Base-by-base conservation (phyloP, 345 rosid species). In the Arabidopsis arenosa region DNA sequence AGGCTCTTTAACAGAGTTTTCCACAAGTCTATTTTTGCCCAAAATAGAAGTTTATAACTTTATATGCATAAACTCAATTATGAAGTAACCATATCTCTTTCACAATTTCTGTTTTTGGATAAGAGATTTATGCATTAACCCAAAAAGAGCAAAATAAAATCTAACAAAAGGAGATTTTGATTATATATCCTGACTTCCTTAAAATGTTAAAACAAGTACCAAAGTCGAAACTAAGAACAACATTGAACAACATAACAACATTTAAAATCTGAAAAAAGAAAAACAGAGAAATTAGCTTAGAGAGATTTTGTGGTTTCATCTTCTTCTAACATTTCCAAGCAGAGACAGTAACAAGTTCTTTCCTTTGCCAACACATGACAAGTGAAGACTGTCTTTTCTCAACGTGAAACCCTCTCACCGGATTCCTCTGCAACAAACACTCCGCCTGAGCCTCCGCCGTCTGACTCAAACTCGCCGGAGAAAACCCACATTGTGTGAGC, bases 401-500 rank as follows among this genome's bases (percentile, higher is more conserved):
- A 17, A 90, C 88, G 17, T 85, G 90, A 80, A 94, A 94, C 36
- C 98, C 98, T 82, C 86, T 80, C 15, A 75, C 89, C 7, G 77
- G 84, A 57, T 81, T 85, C 77, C 97, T 81, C 80, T 85, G 88
- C 55, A 94, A 74, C 79, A 94, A 80, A 71, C 89, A 89, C 59
- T 92, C 96, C 7, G 98, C 98, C 57, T 94, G 98, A 39, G 90
- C 83, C 73, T 90, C 97, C 6, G 93, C 85, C 72, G 89, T 90
- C 74, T 85, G 85, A 72, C 98, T 94, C 72, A 94, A 86, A 18
- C 83, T 40, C 77, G 72, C 75, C 61, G 90, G 90, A 32, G 86
- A 75, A 76, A 94, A 88, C 69, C 97, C 98, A 14, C 82, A 82
- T 33, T 92, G 93, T 33, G 80, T 28, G 68, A 94, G 85, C 59